phyloP scores from a whole-genome alignment of 257 asterid species.

The Scutellaria minor region DNA sequence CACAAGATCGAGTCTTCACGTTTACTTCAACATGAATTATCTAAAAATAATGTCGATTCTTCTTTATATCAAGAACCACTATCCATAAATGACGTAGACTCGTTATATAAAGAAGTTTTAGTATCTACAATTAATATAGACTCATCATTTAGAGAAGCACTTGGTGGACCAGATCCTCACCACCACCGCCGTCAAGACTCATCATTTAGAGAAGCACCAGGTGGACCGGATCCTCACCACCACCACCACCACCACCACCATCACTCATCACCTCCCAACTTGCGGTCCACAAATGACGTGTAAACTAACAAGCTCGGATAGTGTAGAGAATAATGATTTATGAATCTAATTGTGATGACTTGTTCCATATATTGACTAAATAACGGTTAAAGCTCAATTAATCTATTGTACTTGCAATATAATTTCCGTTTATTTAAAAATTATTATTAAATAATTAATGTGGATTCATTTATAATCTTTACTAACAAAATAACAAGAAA shows the following conservation, averaged over 20 bases:
- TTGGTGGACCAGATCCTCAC: background rate
- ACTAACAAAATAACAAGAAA: no score
- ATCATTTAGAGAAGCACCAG: background rate
- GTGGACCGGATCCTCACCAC: conserved; percentile 22
- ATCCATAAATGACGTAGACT: background rate
- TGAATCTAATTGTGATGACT: no score
- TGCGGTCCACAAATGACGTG: no score
- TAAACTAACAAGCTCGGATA: no score
- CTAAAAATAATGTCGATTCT: background rate
- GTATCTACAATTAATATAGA: background rate
- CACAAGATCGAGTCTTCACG: background rate
- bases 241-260: background rate
- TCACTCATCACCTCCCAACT: background rate
- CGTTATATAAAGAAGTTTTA: background rate
- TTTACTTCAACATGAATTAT: background rate
- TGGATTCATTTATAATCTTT: no score
- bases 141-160: background rate
- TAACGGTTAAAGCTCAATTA: no score
- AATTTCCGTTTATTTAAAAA: no score
- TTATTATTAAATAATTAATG: no score
- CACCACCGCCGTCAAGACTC: no score
- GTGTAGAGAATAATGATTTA: no score
- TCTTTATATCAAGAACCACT: background rate
- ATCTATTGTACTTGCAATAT: no score
- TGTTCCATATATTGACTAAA: no score